A percentile compares a stretch with the other conserved stretches of the same genome.
Evolutionary conservation across 129 eudicot species (phyloP).

Genomic region (Lonicera japonica): DNA sequence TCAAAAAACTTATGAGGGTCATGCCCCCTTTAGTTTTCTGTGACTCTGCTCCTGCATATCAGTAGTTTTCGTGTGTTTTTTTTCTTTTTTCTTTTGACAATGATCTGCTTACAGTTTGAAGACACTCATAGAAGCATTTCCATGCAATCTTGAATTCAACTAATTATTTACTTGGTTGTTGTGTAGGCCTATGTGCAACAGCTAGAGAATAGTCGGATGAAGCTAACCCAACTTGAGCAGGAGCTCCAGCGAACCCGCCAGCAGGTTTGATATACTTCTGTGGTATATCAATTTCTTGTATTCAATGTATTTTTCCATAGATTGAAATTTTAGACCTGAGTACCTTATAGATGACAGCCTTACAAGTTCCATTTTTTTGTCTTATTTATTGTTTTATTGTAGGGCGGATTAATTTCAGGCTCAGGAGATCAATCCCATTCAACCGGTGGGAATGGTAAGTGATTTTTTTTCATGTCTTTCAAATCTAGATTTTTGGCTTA

Average conservation of each 20-base stretch:
- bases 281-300: not conserved
- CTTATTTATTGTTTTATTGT: conserved; percentile 11
- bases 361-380: not conserved
- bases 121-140: conserved; percentile 1
- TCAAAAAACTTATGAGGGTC: too few species aligned
- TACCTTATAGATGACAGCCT: not conserved
- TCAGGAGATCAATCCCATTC: conserved; percentile 74
- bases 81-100: not conserved
- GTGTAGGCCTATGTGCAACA: conserved; percentile 95
- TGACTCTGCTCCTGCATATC: too few species aligned
- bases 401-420: conserved; percentile 67
- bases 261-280: conserved; percentile 42
- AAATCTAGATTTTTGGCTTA: too few species aligned
- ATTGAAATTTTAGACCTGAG: not conserved
- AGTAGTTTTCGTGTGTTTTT: too few species aligned
- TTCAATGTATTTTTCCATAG: not conserved
- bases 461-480: too few species aligned
- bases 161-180: not conserved
- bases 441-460: conserved; percentile 55
- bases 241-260: conserved; percentile 96
- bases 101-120: not conserved
- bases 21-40: too few species aligned
- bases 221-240: conserved; percentile 92
- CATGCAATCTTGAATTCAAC: conserved; percentile 10
- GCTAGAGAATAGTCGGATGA: conserved; percentile 85